Base-by-base conservation (phyloP, 1,139 yeast species). In the Candida sp. region DNA sequence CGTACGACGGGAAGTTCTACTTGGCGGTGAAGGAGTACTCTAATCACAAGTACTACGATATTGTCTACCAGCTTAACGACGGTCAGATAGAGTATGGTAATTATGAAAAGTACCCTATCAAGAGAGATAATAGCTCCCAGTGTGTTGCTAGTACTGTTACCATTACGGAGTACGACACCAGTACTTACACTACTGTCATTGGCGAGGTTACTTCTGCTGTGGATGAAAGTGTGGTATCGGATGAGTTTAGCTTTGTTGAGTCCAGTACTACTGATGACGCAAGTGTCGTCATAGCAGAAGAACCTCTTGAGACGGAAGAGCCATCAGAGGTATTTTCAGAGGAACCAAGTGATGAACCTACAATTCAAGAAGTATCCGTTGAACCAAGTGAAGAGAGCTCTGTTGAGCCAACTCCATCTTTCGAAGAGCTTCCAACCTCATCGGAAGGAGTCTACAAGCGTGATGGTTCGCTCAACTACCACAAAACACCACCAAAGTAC, bases 21-120 rank as follows among this genome's bases (percentile, higher is more conserved):
- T 49, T 49, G 23, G 51, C 23, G 25, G 48, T 49, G 26, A 49
- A 45, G 27, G 48, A 44, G 32, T 45, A n/a, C 11, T 8, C 23
- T 9, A 11, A 49, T n/a, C 23, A 8, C 26, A 34, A 35, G 9
- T 26, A 12, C 34, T 44, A 41, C 22, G 42, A 49, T 27, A 46
- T 49, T 23, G 49, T 46, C 23, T 49, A 42, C 38, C 42, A 49
- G 32, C 12, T 46, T 28, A 33, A 32, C 17, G 49, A 49, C 42
- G 51, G 51, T 28, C 51, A 49, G 42, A n/a, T 46, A 11, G 28
- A 37, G 23, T 44, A 49, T 37, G 42, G 47, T 34, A 38, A 37
- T 30, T 30, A 44, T 22, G 17, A 37, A n/a, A 26, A 39, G 9
- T 39, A 33, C 17, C 46, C 50, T 4, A 35, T 41, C 31, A 33